phyloP scores from a whole-genome alignment of 2,329 filamentous ascomycete species.

The Hawksworthiomyces lignivorus region DNA sequence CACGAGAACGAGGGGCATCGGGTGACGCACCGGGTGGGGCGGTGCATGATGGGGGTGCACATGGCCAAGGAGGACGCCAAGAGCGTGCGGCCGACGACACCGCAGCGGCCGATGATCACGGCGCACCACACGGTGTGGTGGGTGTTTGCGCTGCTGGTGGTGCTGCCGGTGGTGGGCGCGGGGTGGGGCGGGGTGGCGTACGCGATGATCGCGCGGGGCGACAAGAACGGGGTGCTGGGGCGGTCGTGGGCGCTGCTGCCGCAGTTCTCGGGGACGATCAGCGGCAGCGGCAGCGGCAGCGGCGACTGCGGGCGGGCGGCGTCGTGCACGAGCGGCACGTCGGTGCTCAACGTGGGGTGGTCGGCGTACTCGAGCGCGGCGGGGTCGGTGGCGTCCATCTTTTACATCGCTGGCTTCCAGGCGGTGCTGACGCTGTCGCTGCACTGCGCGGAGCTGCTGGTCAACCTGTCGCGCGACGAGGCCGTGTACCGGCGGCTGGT shows the following conservation, averaged over 20 bases:
- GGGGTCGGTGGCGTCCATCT: constrained; percentile 18
- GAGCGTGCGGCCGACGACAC: constrained; percentile 12
- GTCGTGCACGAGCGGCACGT: constrained; percentile 21
- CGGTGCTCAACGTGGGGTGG: constrained; percentile 21
- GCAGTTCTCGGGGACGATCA: too few relatives aligned
- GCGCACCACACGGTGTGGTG: constrained; percentile 18
- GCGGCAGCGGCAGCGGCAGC: constrained; percentile 15
- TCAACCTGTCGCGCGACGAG: constrained; percentile 23
- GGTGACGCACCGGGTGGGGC: constrained; percentile 12
- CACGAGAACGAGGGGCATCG: constrained; percentile 10
- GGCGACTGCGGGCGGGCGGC: constrained; percentile 11
- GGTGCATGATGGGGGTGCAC: constrained; percentile 23
- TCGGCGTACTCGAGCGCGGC: constrained; percentile 14
- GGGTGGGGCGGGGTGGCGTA: constrained; percentile 17
- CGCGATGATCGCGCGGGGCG: constrained; percentile 15
- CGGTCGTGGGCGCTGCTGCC: constrained; percentile 20
- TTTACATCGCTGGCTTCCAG: constrained; percentile 21
- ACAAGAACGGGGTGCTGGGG: constrained; percentile 17
- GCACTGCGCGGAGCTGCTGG: constrained; percentile 20
- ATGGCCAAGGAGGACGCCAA: constrained; percentile 11
- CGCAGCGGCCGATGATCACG: constrained; percentile 18
- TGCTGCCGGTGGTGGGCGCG: constrained; percentile 12
- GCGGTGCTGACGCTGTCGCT: constrained; percentile 18
- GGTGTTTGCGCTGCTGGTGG: constrained; percentile 18
- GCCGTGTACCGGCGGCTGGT: constrained; percentile 19